A percentile compares a stretch with the other conserved stretches of the same genome.
Evolutionary conservation across 2,329 filamentous ascomycete species (phyloP).

Genomic region (Sphaerulina musiva): DNA sequence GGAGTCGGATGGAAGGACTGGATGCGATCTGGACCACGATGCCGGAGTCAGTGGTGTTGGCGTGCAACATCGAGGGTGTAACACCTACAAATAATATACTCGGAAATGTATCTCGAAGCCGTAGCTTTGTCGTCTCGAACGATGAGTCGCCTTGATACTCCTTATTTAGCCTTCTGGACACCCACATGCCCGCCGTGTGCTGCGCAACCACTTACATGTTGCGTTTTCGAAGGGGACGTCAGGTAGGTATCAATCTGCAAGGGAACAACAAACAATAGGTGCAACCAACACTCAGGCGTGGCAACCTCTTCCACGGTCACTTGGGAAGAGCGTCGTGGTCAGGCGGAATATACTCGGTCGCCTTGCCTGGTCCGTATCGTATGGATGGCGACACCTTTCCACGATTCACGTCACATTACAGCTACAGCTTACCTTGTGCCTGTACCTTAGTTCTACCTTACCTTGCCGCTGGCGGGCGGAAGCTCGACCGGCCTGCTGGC

Average conservation of each 20-base stretch:
- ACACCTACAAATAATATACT: constrained; percentile 65
- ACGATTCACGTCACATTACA: constrained; percentile 11
- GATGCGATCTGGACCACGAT: constrained; percentile 59
- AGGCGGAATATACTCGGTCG: constrained; percentile 1
- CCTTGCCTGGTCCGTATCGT: neutral
- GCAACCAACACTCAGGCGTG: neutral
- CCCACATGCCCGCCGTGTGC: neutral
- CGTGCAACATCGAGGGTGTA: neutral
- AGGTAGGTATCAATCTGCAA: neutral
- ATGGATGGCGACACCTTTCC: neutral
- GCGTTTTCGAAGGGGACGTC: neutral
- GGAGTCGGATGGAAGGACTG: constrained; percentile 67
- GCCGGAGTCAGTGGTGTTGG: neutral
- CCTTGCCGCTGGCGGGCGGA: neutral
- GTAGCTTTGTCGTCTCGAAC: constrained; percentile 64
- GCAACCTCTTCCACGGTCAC: neutral
- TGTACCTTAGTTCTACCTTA: no score
- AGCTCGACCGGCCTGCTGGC: neutral
- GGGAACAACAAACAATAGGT: neutral
- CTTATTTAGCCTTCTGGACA: constrained; percentile 1
- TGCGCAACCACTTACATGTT: constrained; percentile 15
- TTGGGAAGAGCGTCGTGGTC: neutral
- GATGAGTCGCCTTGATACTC: constrained; percentile 64
- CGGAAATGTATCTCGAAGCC: constrained; percentile 69
- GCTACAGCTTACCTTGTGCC: neutral